Conservation (phyloP, 345 rosid genomes). For the Aethionema arabicum region DNA sequence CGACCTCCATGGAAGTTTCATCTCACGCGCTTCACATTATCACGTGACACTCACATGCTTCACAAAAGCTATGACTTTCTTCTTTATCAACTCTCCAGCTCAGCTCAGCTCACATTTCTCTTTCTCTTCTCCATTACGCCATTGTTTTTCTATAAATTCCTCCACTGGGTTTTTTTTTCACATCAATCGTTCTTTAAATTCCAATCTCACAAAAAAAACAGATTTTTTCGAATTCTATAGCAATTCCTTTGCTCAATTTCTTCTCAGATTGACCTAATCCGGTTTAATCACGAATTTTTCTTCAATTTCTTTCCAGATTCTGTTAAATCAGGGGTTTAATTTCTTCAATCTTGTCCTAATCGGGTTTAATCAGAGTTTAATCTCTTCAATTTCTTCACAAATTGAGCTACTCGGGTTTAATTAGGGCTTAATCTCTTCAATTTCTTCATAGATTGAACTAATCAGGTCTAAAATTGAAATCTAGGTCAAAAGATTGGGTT, state of each 20-base stretch:
- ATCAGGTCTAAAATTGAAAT: too few relatives aligned
- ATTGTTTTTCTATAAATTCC: constrained; percentile 28
- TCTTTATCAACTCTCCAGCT: constrained; percentile 13
- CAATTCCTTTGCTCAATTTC: background rate
- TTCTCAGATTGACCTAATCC: too few relatives aligned
- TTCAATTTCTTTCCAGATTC: constrained; percentile 16
- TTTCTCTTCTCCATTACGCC: constrained; percentile 31
- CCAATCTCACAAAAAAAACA: background rate
- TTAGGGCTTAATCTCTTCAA: too few relatives aligned
- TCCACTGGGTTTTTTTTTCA: background rate
- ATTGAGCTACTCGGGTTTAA: too few relatives aligned
- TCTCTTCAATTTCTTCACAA: too few relatives aligned
- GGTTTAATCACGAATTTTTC: too few relatives aligned
- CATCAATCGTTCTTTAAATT: background rate
- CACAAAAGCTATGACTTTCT: constrained; percentile 30
- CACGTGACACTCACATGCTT: constrained; percentile 26
- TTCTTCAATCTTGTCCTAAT: too few relatives aligned
- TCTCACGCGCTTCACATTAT: background rate
- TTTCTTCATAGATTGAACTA: too few relatives aligned
- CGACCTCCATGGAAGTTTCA: background rate
- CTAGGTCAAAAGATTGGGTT: too few relatives aligned
- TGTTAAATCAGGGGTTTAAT: background rate
- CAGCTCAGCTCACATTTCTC: too few relatives aligned
- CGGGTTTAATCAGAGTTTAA: constrained; percentile 11
- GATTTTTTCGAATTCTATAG: background rate